Evolutionary conservation across 257 asterid species (phyloP).

Genomic region (Plantago ovata): DNA sequence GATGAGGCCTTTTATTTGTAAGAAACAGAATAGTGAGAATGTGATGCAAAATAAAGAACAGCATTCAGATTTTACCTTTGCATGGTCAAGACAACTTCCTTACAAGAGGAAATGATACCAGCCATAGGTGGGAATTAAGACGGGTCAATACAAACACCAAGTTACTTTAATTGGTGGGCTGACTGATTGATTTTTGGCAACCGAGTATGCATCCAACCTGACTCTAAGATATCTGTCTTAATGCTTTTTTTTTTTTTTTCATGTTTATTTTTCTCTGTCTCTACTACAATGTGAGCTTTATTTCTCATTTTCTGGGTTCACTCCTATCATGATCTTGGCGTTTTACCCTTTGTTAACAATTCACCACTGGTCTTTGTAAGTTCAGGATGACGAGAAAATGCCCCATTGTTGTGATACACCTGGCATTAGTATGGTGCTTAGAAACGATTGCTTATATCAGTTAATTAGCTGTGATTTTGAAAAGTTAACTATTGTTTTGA

Average conservation of each 20-base stretch:
- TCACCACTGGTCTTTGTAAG: too few species aligned
- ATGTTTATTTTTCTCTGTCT: background rate
- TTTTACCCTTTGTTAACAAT: background rate
- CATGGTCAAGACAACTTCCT: too few species aligned
- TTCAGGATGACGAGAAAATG: too few species aligned
- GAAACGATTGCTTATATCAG: too few species aligned
- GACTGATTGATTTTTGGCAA: slow-evolving; percentile 90
- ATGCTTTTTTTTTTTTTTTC: background rate
- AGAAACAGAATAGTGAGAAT: too few species aligned
- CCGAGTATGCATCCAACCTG: slow-evolving; percentile 52
- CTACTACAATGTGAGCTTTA: slow-evolving; percentile 14
- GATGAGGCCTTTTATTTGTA: too few species aligned
- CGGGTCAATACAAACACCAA: slow-evolving; percentile 83
- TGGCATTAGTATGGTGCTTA: too few species aligned
- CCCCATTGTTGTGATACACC: too few species aligned
- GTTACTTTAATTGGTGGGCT: slow-evolving; percentile 92
- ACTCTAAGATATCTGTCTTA: background rate
- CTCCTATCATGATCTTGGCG: background rate
- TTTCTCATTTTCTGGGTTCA: slow-evolving; percentile 6
- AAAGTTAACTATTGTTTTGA: too few species aligned
- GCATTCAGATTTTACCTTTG: background rate
- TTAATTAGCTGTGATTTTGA: too few species aligned
- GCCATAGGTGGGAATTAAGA: slow-evolving; percentile 87
- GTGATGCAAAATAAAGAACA: too few species aligned
- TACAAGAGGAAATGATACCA: too few species aligned